These are phyloP conservation scores for Exophiala mesophila DNA, from an alignment of 2,329 filamentous ascomycete species.

Conservation along the genomic window DNA sequence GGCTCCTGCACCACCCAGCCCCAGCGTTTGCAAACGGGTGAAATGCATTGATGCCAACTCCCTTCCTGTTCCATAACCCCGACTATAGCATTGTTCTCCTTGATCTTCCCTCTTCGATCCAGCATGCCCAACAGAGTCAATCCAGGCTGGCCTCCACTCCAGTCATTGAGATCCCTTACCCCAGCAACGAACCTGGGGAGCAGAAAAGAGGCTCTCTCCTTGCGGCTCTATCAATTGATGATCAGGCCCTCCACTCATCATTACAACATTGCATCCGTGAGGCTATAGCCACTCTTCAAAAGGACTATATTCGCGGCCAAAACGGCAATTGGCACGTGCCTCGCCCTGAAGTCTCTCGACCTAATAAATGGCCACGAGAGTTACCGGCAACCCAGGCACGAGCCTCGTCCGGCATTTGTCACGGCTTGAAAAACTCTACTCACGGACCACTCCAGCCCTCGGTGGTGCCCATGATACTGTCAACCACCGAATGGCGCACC, in stretches of 20 bases:
- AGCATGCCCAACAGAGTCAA: conserved; percentile 42
- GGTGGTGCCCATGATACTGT: conserved; percentile 17
- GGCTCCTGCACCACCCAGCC: no score
- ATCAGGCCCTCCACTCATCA: conserved; percentile 30
- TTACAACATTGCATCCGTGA: conserved; percentile 32
- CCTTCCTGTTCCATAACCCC: conserved; percentile 39
- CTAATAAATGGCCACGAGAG: background rate
- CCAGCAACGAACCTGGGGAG: conserved; percentile 48
- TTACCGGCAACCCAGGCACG: conserved; percentile 4
- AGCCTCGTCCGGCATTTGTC: conserved; percentile 2
- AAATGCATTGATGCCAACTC: no score
- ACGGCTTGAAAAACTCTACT: conserved; percentile 2
- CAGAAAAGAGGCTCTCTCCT: conserved; percentile 40
- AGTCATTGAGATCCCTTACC: conserved; percentile 45
- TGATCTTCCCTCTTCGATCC: conserved; percentile 56
- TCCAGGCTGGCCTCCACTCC: conserved; percentile 42
- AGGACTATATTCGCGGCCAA: conserved; percentile 3
- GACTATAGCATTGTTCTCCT: conserved; percentile 46
- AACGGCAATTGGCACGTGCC: conserved; percentile 9
- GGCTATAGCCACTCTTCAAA: conserved; percentile 35
- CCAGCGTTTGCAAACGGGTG: no score
- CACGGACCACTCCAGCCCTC: background rate
- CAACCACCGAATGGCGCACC: conserved; percentile 15
- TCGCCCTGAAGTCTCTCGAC: conserved; percentile 4
- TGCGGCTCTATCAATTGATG: conserved; percentile 30